These are phyloP conservation scores for Suillus occidentalis DNA, from an alignment of 768 basidiomycete genomes.

Conservation along the genomic window DNA sequence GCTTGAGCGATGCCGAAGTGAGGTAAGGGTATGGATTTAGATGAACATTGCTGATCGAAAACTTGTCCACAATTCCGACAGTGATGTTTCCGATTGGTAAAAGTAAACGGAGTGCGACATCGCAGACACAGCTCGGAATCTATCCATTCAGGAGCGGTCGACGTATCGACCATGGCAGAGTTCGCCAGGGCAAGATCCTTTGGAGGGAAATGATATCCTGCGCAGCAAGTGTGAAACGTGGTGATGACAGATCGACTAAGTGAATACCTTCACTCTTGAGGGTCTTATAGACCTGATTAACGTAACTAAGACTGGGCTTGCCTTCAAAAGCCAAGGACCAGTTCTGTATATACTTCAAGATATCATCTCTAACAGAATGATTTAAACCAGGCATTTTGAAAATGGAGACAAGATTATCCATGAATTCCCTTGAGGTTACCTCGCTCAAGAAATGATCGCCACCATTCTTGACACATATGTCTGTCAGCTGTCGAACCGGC, in stretches of 20 bases:
- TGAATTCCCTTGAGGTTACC: slow-evolving; percentile 85
- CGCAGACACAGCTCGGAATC: slow-evolving; percentile 94
- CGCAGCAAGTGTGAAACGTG: slow-evolving; percentile 1
- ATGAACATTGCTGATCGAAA: slow-evolving; percentile 92
- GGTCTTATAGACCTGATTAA: slow-evolving; percentile 76
- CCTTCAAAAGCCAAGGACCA: slow-evolving; percentile 92
- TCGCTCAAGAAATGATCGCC: slow-evolving; percentile 89
- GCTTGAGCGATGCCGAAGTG: slow-evolving; percentile 92
- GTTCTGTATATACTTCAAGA: slow-evolving; percentile 81
- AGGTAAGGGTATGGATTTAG: slow-evolving; percentile 79
- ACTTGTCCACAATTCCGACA: slow-evolving; percentile 98
- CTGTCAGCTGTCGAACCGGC: slow-evolving; percentile 62
- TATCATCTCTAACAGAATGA: slow-evolving; percentile 78
- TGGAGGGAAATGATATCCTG: slow-evolving; percentile 85
- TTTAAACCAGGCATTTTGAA: slow-evolving; percentile 78
- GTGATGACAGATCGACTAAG: background rate
- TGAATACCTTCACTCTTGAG: slow-evolving; percentile 68
- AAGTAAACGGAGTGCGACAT: slow-evolving; percentile 87
- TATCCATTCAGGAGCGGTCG: slow-evolving; percentile 94
- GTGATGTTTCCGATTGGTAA: slow-evolving; percentile 97
- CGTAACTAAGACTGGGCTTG: slow-evolving; percentile 70
- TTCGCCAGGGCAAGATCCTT: slow-evolving; percentile 67
- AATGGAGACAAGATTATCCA: slow-evolving; percentile 90
- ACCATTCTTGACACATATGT: slow-evolving; percentile 95
- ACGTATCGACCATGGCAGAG: slow-evolving; percentile 87